Conservation (phyloP, 148 eudicot species). For the Polygonum aviculare region DNA sequence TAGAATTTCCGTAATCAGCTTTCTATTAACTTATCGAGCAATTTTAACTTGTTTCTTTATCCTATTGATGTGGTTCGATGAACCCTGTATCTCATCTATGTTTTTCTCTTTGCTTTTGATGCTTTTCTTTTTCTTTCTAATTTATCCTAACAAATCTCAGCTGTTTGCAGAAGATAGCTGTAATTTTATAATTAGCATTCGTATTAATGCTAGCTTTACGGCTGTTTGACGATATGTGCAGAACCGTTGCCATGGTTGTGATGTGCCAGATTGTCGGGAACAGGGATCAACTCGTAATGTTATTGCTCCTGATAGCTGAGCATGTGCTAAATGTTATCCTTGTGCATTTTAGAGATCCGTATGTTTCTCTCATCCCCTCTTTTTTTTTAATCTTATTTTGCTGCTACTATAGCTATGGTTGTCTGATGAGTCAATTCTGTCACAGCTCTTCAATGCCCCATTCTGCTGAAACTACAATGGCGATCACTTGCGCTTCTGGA, state of each 20-base stretch:
- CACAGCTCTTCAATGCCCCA: constrained; percentile 32
- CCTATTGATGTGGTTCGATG: neutral
- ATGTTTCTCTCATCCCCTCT: constrained; percentile 15
- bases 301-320: constrained; percentile 69
- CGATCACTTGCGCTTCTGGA: constrained; percentile 29
- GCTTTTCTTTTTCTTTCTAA: no score
- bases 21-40: neutral
- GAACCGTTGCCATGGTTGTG: constrained; percentile 85
- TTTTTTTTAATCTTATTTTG: neutral
- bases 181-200: neutral
- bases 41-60: neutral
- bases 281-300: constrained; percentile 69
- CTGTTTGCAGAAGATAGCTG: neutral
- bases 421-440: constrained; percentile 10
- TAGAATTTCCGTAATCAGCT: neutral
- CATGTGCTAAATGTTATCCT: constrained; percentile 77
- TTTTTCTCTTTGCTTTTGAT: neutral
- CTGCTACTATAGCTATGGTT: neutral
- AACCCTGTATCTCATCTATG: neutral
- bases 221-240: constrained; percentile 18
- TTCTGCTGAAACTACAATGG: constrained; percentile 27
- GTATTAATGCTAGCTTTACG: neutral
- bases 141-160: neutral
- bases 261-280: constrained; percentile 86
- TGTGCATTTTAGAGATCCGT: constrained; percentile 82